These are phyloP conservation scores for Debaryomyces tyrocola DNA, from an alignment of 805 yeast genomes.

Conservation along the genomic window DNA sequence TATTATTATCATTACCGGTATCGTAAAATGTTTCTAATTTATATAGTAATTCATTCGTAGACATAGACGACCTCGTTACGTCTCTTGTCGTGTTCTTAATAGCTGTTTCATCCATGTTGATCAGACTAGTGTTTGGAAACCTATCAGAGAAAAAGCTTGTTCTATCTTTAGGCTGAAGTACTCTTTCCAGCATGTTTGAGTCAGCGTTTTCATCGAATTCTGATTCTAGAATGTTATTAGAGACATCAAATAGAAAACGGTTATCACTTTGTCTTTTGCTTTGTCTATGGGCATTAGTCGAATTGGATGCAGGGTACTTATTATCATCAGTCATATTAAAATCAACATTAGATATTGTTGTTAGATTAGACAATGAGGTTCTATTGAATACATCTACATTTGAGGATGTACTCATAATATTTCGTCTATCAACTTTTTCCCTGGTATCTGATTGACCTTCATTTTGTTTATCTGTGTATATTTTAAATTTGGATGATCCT, in stretches of 20 bases:
- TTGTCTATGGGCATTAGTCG: neutral
- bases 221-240: neutral
- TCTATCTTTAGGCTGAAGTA: neutral
- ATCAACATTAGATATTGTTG: slow-evolving; percentile 13
- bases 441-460: neutral
- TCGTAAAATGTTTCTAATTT: slow-evolving; percentile 20
- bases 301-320: slow-evolving; percentile 21
- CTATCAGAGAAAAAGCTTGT: neutral
- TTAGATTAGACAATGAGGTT: slow-evolving; percentile 15
- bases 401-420: slow-evolving; percentile 17
- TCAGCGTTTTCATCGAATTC: neutral
- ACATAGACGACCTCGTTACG: slow-evolving; percentile 19
- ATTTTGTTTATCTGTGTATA: slow-evolving; percentile 13
- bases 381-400: slow-evolving; percentile 14
- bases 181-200: slow-evolving; percentile 6
- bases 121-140: slow-evolving; percentile 6
- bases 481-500: slow-evolving; percentile 9
- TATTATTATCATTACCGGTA: slow-evolving; percentile 6
- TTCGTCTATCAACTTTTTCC: slow-evolving; percentile 5
- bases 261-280: neutral
- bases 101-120: neutral
- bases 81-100: slow-evolving; percentile 1
- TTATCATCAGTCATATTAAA: slow-evolving; percentile 1
- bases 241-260: neutral
- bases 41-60: slow-evolving; percentile 31